A percentile compares a stretch with the other conserved stretches of the same genome.
Conservation (phyloP, 305 asterid genomes). For the Rubia balearica region DNA sequence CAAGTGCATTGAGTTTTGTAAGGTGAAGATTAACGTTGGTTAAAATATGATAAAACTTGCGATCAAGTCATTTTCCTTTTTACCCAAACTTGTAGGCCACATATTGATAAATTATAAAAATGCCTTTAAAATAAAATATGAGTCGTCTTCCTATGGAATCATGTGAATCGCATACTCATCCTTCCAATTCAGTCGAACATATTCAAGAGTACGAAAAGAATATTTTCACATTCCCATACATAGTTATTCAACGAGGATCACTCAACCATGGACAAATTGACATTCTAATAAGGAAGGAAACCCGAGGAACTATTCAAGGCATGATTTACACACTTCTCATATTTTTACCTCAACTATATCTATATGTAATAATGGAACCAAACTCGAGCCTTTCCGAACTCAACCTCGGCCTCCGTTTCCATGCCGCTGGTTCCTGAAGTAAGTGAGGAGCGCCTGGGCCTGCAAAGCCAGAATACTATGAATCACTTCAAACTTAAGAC, state of each 20-base stretch:
- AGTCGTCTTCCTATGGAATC: no score
- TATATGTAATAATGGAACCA: constrained; percentile 14
- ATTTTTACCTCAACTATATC: constrained; percentile 27
- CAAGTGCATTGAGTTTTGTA: no score
- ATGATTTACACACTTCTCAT: constrained; percentile 48
- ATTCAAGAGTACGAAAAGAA: not conserved
- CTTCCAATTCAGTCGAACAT: not conserved
- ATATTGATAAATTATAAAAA: no score
- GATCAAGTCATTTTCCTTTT: no score
- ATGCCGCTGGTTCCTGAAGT: constrained; percentile 78
- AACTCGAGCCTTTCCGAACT: constrained; percentile 21
- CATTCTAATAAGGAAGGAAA: constrained; percentile 22
- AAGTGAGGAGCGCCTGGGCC: constrained; percentile 80
- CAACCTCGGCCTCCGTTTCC: constrained; percentile 66
- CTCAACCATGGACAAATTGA: constrained; percentile 18
- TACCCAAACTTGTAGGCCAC: no score
- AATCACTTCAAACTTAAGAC: constrained; percentile 2
- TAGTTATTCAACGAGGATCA: constrained; percentile 17
- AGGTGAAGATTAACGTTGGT: no score
- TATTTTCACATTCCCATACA: constrained; percentile 19
- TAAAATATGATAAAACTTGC: no score
- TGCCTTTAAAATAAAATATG: no score
- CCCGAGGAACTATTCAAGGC: constrained; percentile 25
- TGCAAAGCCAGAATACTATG: constrained; percentile 28
- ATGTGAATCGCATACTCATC: no score